These are phyloP conservation scores for Colletotrichum truncatum DNA, from an alignment of 2,329 filamentous ascomycete species.

Conservation along the genomic window DNA sequence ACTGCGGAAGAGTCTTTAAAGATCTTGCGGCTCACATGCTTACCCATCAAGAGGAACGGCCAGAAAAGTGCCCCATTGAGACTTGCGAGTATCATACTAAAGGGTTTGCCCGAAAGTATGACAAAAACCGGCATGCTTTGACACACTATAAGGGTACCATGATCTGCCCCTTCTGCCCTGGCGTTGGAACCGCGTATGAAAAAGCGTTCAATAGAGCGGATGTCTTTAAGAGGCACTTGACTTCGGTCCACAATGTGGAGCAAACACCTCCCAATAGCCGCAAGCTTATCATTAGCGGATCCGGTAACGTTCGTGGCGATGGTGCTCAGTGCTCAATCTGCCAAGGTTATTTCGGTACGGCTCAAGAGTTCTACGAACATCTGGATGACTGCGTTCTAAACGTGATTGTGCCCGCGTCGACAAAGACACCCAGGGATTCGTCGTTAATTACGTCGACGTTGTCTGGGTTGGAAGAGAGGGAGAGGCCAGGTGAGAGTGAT, in stretches of 20 bases:
- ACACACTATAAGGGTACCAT: constrained; percentile 99
- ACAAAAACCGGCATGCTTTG: constrained; percentile 95
- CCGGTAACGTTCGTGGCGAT: constrained; percentile 43
- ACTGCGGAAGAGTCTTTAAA: constrained; percentile 68
- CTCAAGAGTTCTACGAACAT: constrained; percentile 98
- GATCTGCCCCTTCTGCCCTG: constrained; percentile 96
- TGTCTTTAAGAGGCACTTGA: constrained; percentile 96
- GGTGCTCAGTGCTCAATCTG: constrained; percentile 94
- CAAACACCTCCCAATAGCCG: constrained; percentile 92
- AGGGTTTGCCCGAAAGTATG: constrained; percentile 95
- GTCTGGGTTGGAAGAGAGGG: constrained; percentile 14
- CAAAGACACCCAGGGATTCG: constrained; percentile 23
- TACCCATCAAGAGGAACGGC: constrained; percentile 91
- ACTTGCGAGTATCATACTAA: constrained; percentile 95
- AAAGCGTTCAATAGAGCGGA: constrained; percentile 97
- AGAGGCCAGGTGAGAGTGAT: constrained; percentile 8
- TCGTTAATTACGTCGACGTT: constrained; percentile 7
- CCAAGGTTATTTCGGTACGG: constrained; percentile 78
- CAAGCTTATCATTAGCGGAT: constrained; percentile 66
- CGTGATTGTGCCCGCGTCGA: constrained; percentile 59
- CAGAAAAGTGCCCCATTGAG: constrained; percentile 94
- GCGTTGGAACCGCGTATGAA: constrained; percentile 85
- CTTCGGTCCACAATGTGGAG: constrained; percentile 91
- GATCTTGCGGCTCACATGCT: constrained; percentile 89
- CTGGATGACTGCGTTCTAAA: constrained; percentile 75